These are phyloP conservation scores for Starmerella kuoi DNA, from an alignment of 805 yeast species.

Conservation along the genomic window DNA sequence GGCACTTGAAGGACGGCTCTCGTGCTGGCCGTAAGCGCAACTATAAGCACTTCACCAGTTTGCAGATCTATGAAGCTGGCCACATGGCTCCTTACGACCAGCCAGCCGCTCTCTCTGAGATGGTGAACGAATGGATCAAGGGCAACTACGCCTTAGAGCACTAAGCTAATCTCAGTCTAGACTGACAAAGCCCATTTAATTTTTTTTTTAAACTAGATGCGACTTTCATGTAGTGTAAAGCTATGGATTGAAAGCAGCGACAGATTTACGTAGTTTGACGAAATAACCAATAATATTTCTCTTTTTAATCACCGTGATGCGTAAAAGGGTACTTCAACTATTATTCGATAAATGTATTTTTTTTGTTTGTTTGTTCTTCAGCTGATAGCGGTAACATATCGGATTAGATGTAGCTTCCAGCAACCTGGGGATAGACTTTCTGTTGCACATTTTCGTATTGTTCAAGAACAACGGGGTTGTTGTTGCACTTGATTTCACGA, in stretches of 20 bases:
- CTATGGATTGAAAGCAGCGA: no score
- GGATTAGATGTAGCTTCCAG: no score
- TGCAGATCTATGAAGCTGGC: conserved; percentile 75
- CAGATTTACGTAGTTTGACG: no score
- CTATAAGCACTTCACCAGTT: conserved; percentile 53
- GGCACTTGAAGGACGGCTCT: conserved; percentile 30
- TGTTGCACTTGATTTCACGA: conserved; percentile 8
- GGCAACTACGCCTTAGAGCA: conserved; percentile 40
- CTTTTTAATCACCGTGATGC: no score
- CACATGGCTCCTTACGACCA: conserved; percentile 92
- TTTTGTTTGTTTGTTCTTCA: no score
- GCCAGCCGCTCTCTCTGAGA: conserved; percentile 68
- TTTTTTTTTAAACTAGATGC: no score
- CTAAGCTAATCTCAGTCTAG: background rate
- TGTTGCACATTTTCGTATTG: conserved; percentile 13
- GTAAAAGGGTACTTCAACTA: no score
- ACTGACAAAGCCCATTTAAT: no score
- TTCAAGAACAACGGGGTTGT: conserved; percentile 8
- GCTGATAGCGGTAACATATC: no score
- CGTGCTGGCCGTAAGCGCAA: conserved; percentile 58
- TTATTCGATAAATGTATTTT: no score
- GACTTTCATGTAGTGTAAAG: no score
- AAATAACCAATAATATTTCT: no score
- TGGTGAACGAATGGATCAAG: conserved; percentile 75
- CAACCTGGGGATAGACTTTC: conserved; percentile 12